These are phyloP conservation scores for Stemphylium beticola DNA, from an alignment of 2,329 filamentous ascomycete species.

Conservation along the genomic window DNA sequence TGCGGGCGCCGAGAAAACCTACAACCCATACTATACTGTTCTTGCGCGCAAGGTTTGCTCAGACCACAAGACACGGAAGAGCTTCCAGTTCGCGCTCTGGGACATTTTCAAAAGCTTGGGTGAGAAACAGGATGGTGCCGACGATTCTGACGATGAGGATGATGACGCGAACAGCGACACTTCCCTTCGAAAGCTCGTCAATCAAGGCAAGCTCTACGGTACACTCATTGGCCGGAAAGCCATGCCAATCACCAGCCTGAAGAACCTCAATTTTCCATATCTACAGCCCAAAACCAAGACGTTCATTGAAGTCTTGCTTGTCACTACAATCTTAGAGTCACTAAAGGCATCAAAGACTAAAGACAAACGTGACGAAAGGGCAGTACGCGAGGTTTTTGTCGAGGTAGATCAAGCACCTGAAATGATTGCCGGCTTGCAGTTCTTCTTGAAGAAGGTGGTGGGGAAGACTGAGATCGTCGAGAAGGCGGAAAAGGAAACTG, in stretches of 20 bases:
- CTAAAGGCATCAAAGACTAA: constrained; percentile 56
- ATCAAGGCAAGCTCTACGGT: constrained; percentile 71
- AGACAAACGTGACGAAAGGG: constrained; percentile 59
- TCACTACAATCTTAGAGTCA: constrained; percentile 74
- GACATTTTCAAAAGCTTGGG: constrained; percentile 84
- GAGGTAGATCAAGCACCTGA: constrained; percentile 68
- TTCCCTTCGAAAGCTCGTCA: constrained; percentile 66
- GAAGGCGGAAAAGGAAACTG: constrained; percentile 58
- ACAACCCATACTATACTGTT: constrained; percentile 93
- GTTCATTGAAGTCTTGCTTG: constrained; percentile 81
- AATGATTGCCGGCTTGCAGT: constrained; percentile 76
- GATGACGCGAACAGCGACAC: constrained; percentile 59
- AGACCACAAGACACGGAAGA: constrained; percentile 77
- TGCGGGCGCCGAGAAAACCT: constrained; percentile 77
- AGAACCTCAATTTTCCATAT: constrained; percentile 78
- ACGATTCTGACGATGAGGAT: constrained; percentile 62
- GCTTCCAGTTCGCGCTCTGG: constrained; percentile 87
- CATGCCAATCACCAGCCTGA: constrained; percentile 63
- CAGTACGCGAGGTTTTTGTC: constrained; percentile 70
- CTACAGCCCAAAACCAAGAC: constrained; percentile 76
- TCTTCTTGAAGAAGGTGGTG: constrained; percentile 79
- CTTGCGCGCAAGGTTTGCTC: constrained; percentile 79
- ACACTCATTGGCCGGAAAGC: constrained; percentile 66
- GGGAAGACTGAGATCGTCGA: constrained; percentile 65
- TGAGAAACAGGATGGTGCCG: constrained; percentile 71